These are phyloP conservation scores for Lathyrus oleraceus DNA, from an alignment of 306 rosid species.

Conservation along the genomic window DNA sequence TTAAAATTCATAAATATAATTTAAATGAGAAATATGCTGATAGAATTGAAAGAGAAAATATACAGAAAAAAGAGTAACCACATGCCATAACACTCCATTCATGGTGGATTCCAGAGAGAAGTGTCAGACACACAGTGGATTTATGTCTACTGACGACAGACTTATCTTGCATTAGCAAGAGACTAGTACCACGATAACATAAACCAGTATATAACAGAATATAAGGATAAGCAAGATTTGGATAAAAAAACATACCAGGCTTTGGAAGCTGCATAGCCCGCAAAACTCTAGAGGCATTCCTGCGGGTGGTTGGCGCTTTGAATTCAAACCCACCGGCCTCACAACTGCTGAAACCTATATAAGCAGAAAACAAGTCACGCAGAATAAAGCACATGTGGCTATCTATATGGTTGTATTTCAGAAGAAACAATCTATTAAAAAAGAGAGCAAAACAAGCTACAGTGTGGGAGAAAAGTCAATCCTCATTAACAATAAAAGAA, in stretches of 20 bases:
- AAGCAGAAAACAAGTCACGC: slow-evolving; percentile 14
- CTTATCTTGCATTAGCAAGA: background rate
- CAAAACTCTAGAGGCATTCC: slow-evolving; percentile 75
- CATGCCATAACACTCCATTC: background rate
- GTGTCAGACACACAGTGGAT: background rate
- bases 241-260: slow-evolving; percentile 58
- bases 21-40: background rate
- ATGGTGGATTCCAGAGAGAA: background rate
- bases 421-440: background rate
- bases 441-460: background rate
- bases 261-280: slow-evolving; percentile 95
- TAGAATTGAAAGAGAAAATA: background rate
- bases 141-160: background rate
- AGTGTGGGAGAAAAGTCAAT: background rate
- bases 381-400: background rate
- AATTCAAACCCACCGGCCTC: slow-evolving; percentile 66
- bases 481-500: background rate
- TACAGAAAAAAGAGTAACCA: background rate
- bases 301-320: slow-evolving; percentile 76
- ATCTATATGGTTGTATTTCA: background rate
- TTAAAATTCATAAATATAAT: slow-evolving; percentile 22
- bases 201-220: background rate
- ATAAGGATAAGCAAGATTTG: background rate
- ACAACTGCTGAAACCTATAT: slow-evolving; percentile 52
- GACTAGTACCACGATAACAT: background rate